Evolutionary conservation across 2,329 filamentous ascomycete genomes (phyloP), one percentile per base, ranked within the genome.

Genomic region (Xylaria sp.): DNA sequence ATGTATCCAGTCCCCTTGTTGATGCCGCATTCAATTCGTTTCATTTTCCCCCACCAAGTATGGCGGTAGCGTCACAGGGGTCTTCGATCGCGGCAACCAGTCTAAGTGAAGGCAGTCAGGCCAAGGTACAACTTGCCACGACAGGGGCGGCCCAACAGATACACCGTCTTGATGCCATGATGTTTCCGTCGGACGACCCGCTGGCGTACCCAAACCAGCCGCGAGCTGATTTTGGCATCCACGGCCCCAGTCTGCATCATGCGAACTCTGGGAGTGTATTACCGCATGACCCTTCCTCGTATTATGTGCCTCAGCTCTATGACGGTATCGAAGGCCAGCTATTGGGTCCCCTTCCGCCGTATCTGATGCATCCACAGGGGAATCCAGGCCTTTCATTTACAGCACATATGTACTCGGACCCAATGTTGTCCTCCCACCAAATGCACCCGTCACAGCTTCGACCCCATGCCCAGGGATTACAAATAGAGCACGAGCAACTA

Each of bases 201-300:
- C 91, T 95, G 71, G 91, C 90, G 0, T 96, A 95, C 75, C 92
- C 92, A 0, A 93, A 91, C 75, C 91, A 93, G 72, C 90, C 91
- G 0, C 88, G 91, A 83, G 90, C 91, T 82, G 84, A 88, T 73
- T 83, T 88, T 50, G 84, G 84, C 77, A 77, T 64, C 71, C 79
- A 73, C 73, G 80, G 70, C 66, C 69, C 39, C 72, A 78, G 70
- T 75, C 23, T 76, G 28, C 74, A 76, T 48, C 75, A 78, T 52
- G 76, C 76, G 25, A 78, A 79, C 28, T 72, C 78, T 2, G 74
- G 77, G 37, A 73, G 74, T 18, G 69, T 79, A 13, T 75, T 78
- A 46, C 76, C 79, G 37, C 78, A 79, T 39, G 79, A 81, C 31
- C 72, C 77, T 41, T 79, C 82, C 66, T 82, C 83, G 57, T 87